phyloP scores from a whole-genome alignment of 345 rosid species.

The Anacardium occidentale region DNA sequence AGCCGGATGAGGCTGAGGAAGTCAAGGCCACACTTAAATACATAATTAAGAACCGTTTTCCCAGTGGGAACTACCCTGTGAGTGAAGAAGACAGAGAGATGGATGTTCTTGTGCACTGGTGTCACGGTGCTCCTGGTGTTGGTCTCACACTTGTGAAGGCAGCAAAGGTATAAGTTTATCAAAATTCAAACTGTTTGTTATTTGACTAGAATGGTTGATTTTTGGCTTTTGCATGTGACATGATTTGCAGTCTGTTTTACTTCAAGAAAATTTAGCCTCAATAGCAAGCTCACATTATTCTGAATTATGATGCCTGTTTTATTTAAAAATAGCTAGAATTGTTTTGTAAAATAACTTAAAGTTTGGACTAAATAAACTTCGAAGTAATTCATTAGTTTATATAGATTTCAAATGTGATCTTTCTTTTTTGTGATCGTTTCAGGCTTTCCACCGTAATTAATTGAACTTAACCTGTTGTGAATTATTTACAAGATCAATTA shows the following conservation, averaged over 20 bases:
- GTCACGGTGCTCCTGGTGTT: conserved; percentile 78
- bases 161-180: conserved; percentile 46
- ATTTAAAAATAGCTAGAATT: not conserved
- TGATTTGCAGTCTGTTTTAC: not conserved
- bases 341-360: not conserved
- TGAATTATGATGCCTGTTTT: not conserved
- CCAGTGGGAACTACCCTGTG: conserved; percentile 59
- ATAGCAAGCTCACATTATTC: no score
- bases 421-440: not conserved
- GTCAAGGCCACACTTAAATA: conserved; percentile 52
- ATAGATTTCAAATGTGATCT: not conserved
- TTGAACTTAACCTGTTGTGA: not conserved
- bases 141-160: conserved; percentile 67
- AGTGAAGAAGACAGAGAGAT: conserved; percentile 44
- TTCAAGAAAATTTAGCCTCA: no score
- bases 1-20: conserved; percentile 61
- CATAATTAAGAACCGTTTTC: conserved; percentile 52
- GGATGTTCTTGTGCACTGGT: conserved; percentile 69
- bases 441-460: no score
- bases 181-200: not conserved
- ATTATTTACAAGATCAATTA: not conserved
- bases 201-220: not conserved
- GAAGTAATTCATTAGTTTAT: not conserved
- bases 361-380: not conserved
- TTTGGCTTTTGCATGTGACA: not conserved